Evolutionary conservation across 2,329 filamentous ascomycete species (phyloP).

Genomic region (Paramyrothecium sp.): DNA sequence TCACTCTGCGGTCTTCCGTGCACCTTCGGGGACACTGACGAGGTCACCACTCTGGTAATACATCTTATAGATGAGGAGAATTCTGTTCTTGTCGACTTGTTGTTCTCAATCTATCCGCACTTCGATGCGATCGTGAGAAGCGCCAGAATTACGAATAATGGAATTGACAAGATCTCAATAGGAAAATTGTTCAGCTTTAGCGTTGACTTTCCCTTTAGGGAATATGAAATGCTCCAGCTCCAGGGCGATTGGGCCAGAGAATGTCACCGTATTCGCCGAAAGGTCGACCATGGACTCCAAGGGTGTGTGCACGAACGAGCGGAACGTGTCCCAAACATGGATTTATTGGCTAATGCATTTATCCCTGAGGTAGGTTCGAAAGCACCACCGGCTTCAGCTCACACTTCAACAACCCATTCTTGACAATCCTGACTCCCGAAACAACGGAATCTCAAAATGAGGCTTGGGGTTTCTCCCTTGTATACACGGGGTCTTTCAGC

Average conservation of each 20-base stretch:
- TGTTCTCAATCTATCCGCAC: slow-evolving; percentile 62
- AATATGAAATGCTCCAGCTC: slow-evolving; percentile 61
- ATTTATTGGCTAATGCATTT: neutral
- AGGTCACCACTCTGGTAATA: slow-evolving; percentile 59
- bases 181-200: slow-evolving; percentile 60
- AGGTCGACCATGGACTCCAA: slow-evolving; percentile 55
- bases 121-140: slow-evolving; percentile 62
- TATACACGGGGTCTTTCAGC: slow-evolving; percentile 64
- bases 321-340: fast-evolving
- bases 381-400: slow-evolving; percentile 62
- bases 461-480: slow-evolving; percentile 63
- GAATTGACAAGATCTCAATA: slow-evolving; percentile 48
- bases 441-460: slow-evolving; percentile 61
- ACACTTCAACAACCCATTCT: slow-evolving; percentile 63
- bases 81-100: slow-evolving; percentile 54
- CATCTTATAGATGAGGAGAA: slow-evolving; percentile 59
- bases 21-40: slow-evolving; percentile 53
- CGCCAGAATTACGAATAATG: slow-evolving; percentile 59
- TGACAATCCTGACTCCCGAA: slow-evolving; percentile 52
- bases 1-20: slow-evolving; percentile 53
- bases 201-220: slow-evolving; percentile 57
- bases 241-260: slow-evolving; percentile 64
- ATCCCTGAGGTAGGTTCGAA: slow-evolving; percentile 60
- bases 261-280: slow-evolving; percentile 51
- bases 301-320: slow-evolving; percentile 41